phyloP scores from a whole-genome alignment of 2,329 filamentous ascomycete genomes.

The Bipolaris zeicola region DNA sequence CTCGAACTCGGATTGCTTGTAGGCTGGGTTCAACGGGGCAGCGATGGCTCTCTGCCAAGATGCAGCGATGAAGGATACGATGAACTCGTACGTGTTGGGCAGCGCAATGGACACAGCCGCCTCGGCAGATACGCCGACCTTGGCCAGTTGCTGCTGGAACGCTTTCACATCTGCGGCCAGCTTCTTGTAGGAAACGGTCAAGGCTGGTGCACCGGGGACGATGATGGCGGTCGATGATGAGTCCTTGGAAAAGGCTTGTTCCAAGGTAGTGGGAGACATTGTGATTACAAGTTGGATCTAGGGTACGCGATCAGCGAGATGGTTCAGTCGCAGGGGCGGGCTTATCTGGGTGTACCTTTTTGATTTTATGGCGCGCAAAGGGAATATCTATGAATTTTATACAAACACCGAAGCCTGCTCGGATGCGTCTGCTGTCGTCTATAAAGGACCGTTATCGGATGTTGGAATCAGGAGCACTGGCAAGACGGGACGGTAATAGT shows the following conservation, averaged over 20 bases:
- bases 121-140: constrained; percentile 70
- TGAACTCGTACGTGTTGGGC: constrained; percentile 85
- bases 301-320: constrained; percentile 13
- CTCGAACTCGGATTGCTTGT: constrained; percentile 89
- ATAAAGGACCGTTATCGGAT: constrained; percentile 12
- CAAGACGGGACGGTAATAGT: constrained; percentile 18
- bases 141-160: constrained; percentile 80
- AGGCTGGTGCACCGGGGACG: constrained; percentile 68
- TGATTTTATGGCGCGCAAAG: constrained; percentile 14
- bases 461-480: constrained; percentile 7
- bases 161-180: constrained; percentile 68
- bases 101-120: constrained; percentile 82
- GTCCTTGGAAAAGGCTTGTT: constrained; percentile 61
- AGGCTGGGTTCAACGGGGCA: constrained; percentile 84
- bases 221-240: constrained; percentile 69
- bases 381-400: constrained; percentile 13
- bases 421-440: constrained; percentile 14
- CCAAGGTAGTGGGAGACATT: constrained; percentile 64
- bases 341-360: constrained; percentile 5
- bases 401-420: constrained; percentile 27
- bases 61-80: constrained; percentile 82
- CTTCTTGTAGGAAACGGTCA: constrained; percentile 72
- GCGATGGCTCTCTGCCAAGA: constrained; percentile 85
- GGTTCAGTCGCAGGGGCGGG: not conserved
- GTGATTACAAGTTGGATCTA: constrained; percentile 19